Conservation (phyloP, 208 protist genomes). For the Porcisia deanei region DNA sequence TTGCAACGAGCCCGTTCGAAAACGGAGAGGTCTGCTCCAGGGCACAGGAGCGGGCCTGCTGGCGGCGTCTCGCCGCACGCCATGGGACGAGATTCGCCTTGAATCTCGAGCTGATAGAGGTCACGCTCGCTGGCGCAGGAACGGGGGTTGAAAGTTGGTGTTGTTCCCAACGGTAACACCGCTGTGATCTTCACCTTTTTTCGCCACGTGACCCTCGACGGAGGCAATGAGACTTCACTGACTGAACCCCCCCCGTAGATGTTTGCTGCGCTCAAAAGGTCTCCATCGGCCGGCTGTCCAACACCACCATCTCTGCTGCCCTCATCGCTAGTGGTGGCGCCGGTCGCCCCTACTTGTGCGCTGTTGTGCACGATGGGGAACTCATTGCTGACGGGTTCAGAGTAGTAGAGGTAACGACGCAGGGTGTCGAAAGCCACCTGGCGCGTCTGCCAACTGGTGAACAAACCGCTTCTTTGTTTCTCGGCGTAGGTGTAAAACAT, state of each 20-base stretch:
- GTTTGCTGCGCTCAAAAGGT: not conserved
- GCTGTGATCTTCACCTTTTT: constrained; percentile 56
- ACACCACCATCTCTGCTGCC: not conserved
- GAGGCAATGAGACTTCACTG: not conserved
- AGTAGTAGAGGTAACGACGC: constrained; percentile 76
- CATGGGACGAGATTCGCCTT: constrained; percentile 45
- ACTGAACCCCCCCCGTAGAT: not conserved
- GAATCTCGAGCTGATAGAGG: constrained; percentile 55
- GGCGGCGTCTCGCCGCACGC: constrained; percentile 46
- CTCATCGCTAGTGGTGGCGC: not conserved
- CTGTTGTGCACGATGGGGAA: not conserved
- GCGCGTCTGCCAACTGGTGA: constrained; percentile 47
- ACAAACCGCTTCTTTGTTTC: constrained; percentile 51
- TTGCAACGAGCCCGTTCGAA: constrained; percentile 14
- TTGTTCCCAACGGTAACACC: constrained; percentile 32
- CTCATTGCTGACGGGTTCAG: constrained; percentile 21
- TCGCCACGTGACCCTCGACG: constrained; percentile 31
- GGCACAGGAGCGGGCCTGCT: constrained; percentile 52
- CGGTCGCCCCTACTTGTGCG: not conserved
- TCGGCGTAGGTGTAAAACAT: constrained; percentile 72
- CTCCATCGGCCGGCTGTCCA: not conserved
- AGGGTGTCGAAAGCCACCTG: constrained; percentile 64
- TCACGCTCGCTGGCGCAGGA: constrained; percentile 45
- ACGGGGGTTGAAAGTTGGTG: constrained; percentile 25
- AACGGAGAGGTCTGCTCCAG: constrained; percentile 22